These are phyloP conservation scores for Pyronema domesticum DNA, from an alignment of 495 filamentous ascomycete genomes.

Conservation along the genomic window DNA sequence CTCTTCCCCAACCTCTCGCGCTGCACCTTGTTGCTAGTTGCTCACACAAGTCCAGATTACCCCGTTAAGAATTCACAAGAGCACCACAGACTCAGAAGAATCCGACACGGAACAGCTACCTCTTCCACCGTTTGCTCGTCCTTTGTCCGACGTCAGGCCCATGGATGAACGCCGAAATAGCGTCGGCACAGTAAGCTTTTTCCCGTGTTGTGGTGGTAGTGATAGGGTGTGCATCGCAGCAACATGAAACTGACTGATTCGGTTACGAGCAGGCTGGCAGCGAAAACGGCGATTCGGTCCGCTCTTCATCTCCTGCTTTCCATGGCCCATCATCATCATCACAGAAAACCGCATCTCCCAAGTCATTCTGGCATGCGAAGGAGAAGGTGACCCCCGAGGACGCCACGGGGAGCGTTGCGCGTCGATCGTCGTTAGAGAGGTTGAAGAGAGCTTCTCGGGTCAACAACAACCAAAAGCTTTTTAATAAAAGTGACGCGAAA, in stretches of 20 bases:
- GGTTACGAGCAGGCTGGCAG: constrained; percentile 3
- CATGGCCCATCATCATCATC: constrained; percentile 11
- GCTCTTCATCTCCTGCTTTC: constrained; percentile 16
- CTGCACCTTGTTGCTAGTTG: background rate
- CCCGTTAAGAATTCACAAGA: constrained; percentile 43
- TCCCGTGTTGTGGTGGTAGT: constrained; percentile 5
- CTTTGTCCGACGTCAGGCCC: constrained; percentile 40
- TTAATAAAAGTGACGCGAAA: constrained; percentile 72
- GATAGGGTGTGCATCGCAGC: background rate
- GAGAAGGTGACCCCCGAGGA: constrained; percentile 28
- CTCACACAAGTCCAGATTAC: constrained; percentile 29
- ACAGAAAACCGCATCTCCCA: constrained; percentile 6
- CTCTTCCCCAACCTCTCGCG: background rate
- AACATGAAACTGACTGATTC: constrained; percentile 1
- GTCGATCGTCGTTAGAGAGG: constrained; percentile 79
- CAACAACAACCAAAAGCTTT: constrained; percentile 91
- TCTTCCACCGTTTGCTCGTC: constrained; percentile 29
- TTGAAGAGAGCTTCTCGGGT: constrained; percentile 85
- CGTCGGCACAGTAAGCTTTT: constrained; percentile 41
- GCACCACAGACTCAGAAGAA: constrained; percentile 22
- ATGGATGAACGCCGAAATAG: constrained; percentile 50
- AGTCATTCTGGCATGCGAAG: constrained; percentile 12
- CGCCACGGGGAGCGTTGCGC: constrained; percentile 44
- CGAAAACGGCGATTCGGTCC: constrained; percentile 13
- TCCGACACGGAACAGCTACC: constrained; percentile 26